These are phyloP conservation scores for Mycena sp. DNA, from an alignment of 1,284 basidiomycete genomes.

Conservation along the genomic window DNA sequence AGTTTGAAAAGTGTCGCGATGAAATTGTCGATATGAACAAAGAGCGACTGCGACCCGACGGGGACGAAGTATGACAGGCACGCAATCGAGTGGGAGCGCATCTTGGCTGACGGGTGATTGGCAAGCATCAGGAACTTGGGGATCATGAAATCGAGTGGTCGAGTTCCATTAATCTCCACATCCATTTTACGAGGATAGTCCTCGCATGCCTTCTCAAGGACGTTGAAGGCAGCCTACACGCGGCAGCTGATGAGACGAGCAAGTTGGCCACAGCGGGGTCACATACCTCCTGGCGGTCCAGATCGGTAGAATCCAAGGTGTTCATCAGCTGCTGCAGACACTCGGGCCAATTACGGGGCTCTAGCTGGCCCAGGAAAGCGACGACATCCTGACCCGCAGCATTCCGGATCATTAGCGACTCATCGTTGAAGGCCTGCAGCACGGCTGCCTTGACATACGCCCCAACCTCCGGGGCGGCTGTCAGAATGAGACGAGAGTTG, in stretches of 20 bases:
- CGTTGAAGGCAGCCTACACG: constrained; percentile 89
- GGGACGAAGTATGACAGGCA: constrained; percentile 95
- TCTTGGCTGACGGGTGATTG: constrained; percentile 85
- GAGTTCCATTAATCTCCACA: constrained; percentile 87
- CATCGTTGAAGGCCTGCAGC: constrained; percentile 83
- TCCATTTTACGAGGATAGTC: constrained; percentile 97
- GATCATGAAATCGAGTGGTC: constrained; percentile 93
- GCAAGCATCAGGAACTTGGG: constrained; percentile 93
- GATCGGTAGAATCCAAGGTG: constrained; percentile 78
- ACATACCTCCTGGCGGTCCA: constrained; percentile 87
- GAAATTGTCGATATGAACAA: constrained; percentile 92
- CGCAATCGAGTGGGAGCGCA: constrained; percentile 94
- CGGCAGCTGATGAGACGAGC: constrained; percentile 28
- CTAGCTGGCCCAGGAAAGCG: constrained; percentile 84
- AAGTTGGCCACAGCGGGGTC: background rate
- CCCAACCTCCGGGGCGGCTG: constrained; percentile 71
- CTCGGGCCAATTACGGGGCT: constrained; percentile 93
- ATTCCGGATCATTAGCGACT: constrained; percentile 87
- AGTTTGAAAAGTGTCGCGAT: constrained; percentile 94
- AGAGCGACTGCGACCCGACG: constrained; percentile 84
- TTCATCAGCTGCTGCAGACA: constrained; percentile 86
- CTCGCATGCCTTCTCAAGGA: constrained; percentile 95
- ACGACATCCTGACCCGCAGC: constrained; percentile 93
- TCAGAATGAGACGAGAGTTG: constrained; percentile 80
- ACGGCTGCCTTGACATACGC: constrained; percentile 87